Base-by-base conservation (phyloP, 768 basidiomycete species). In the Podaxis sp. region DNA sequence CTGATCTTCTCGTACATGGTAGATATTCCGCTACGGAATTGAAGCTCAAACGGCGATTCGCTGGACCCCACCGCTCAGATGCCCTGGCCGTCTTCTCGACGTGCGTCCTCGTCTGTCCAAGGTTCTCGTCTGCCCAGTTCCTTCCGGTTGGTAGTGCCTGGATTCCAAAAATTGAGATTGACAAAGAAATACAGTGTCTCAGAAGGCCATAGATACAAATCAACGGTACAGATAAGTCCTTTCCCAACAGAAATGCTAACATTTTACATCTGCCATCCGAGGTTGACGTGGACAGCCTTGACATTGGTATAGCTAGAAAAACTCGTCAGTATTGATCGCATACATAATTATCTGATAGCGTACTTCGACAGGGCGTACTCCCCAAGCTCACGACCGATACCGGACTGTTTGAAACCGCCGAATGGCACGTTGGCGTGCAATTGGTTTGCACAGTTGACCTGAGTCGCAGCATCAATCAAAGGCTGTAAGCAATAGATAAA, bases 401-500 rank as follows among this genome's bases (percentile, higher is more conserved):
- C 92, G 40, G 85, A 87, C 69, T 89, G 85, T 79, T 93, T 95
- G 81, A 81, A 94, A 8, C 93, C 93, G 64, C 93, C 93, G 70
- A 94, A 94, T 0, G 93, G 91, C 19, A 91, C 79, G 27, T 80
- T 78, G 2, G 79, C 66, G 66, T 88, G 78, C 13, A 87, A 70
- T 63, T 73, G 71, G 68, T 84, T 83, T 51, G 73, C 76, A 62
- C 79, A 80, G 69, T 85, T 85, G 37, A 85, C 68, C 76, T 80
- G 65, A n/a, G 25, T 19, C 50, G 9, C 15, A 27, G 8, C 12
- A 3, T 56, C n/a, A 62, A 15, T 7, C n/a, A 17, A 22, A 40
- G 19, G 36, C 24, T 1, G 1, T n/a, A 33, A 13, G 50, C 49
- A 2, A 3, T 22, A 33, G 19, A 41, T 1, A 27, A 51, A 58